A percentile compares a stretch with the other conserved stretches of the same genome.
Conservation (phyloP, 768 basidiomycete species). For the Coprinopsis cinerea region DNA sequence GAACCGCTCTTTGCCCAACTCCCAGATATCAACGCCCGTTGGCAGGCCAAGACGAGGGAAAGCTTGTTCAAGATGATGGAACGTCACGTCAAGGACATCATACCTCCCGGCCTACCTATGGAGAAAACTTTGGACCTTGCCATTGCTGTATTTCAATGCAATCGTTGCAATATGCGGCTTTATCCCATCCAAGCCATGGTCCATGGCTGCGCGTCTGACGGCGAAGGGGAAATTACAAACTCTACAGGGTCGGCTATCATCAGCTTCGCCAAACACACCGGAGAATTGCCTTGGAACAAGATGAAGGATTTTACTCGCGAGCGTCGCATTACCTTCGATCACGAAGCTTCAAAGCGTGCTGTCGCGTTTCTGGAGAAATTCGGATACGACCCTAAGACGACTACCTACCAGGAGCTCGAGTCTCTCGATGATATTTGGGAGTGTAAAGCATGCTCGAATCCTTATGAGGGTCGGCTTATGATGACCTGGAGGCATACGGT, state of each 20-base stretch:
- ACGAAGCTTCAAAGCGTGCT: neutral
- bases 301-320: too few relatives aligned
- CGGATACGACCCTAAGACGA: slow-evolving; percentile 20
- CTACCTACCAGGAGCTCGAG: slow-evolving; percentile 21
- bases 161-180: neutral
- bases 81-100: neutral
- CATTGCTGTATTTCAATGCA: slow-evolving; percentile 20
- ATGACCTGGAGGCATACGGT: slow-evolving; percentile 21
- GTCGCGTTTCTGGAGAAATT: slow-evolving; percentile 14
- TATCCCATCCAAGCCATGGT: neutral
- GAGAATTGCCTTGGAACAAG: neutral
- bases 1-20: neutral
- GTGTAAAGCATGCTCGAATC: slow-evolving; percentile 17
- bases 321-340: slow-evolving; percentile 1
- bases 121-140: slow-evolving; percentile 19
- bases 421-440: slow-evolving; percentile 19
- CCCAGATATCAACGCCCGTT: slow-evolving; percentile 1
- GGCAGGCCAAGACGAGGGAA: neutral
- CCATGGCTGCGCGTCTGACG: neutral
- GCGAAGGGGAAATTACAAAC: neutral
- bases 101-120: neutral
- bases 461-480: slow-evolving; percentile 11
- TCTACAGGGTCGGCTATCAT: neutral
- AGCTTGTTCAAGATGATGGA: slow-evolving; percentile 4
- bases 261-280: neutral